Base-by-base conservation (phyloP, 2,329 filamentous ascomycete genomes). In the Biscogniauxia marginata region DNA sequence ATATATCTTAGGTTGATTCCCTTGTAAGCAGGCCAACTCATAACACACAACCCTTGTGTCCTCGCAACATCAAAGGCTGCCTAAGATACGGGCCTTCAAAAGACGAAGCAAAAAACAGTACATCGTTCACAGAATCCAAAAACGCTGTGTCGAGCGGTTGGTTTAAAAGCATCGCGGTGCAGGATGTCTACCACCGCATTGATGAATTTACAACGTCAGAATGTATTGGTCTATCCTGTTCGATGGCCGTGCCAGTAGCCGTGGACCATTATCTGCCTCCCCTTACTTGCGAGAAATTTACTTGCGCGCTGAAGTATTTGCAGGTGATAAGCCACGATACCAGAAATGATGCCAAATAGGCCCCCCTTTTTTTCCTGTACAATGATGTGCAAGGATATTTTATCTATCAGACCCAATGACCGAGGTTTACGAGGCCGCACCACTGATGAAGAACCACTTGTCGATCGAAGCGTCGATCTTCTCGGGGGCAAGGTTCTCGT, bases 371-470 rank as follows among this genome's bases (percentile, higher is more conserved):
- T 55, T 53, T 52, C 50, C 43, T 52, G 39, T 34, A 45, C 54
- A 52, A 53, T 50, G 49, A 50, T 53, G 49, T 60, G 52, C 50
- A 50, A 48, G 51, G 48, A 55, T 54, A 48, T 67, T 65, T 68
- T 69, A 62, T 68, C 68, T 73, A 70, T 69, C 69, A 60, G 60
- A 55, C 61, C 66, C 55, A 58, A 49, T 16, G 39, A 46, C 62
- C 59, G 24, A 56, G 48, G 45, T 68, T 80, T 90, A 93, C 69
- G 88, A 83, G 68, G 92, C 91, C 73, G 95, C 95, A 77, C 95
- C 95, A 76, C 92, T 96, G 79, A 99, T 99, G 87, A 98, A 99
- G 89, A 99, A 99, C 95, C 95, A 99, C 87, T 99, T 99, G 86
- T 99, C 95, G 73, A 98, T 96, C 78, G 88, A 96, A 74, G 86